phyloP scores from a whole-genome alignment of 805 yeast species.

The Wickerhamiella dianesei region DNA sequence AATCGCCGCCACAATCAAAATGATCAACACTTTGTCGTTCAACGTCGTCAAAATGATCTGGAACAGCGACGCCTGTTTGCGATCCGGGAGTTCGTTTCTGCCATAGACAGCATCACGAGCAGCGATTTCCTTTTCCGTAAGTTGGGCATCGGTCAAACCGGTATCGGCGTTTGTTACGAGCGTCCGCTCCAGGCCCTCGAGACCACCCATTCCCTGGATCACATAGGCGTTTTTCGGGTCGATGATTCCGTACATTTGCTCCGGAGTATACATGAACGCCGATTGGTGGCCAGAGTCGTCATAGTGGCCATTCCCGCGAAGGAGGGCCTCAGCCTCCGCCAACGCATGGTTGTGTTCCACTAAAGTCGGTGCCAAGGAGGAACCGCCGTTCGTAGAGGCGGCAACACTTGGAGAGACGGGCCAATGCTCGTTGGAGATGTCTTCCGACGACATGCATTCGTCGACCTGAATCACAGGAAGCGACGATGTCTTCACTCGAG shows the following conservation, averaged over 20 bases:
- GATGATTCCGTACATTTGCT: conserved; percentile 19
- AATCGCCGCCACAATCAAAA: conserved; percentile 74
- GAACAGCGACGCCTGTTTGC: conserved; percentile 54
- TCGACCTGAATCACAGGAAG: background rate
- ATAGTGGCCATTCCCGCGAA: conserved; percentile 5
- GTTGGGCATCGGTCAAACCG: conserved; percentile 23
- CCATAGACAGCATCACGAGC: conserved; percentile 45
- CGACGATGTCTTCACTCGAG: background rate
- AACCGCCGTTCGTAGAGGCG: background rate
- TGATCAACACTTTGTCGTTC: conserved; percentile 78
- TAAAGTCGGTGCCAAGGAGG: background rate
- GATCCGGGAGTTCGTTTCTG: conserved; percentile 56
- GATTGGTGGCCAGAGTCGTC: background rate
- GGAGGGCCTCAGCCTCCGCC: conserved; percentile 11
- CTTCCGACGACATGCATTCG: background rate
- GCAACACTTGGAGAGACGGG: background rate
- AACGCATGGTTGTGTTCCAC: conserved; percentile 3
- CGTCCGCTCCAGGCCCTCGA: conserved; percentile 20
- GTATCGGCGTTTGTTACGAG: conserved; percentile 23
- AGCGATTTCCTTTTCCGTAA: conserved; percentile 14
- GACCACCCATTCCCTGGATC: conserved; percentile 28
- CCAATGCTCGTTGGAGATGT: background rate
- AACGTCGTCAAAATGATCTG: conserved; percentile 66
- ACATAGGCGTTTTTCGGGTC: conserved; percentile 29
- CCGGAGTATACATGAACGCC: conserved; percentile 14